Conservation (phyloP, 1,139 yeast genomes). For the Zygoascus meyerae region DNA sequence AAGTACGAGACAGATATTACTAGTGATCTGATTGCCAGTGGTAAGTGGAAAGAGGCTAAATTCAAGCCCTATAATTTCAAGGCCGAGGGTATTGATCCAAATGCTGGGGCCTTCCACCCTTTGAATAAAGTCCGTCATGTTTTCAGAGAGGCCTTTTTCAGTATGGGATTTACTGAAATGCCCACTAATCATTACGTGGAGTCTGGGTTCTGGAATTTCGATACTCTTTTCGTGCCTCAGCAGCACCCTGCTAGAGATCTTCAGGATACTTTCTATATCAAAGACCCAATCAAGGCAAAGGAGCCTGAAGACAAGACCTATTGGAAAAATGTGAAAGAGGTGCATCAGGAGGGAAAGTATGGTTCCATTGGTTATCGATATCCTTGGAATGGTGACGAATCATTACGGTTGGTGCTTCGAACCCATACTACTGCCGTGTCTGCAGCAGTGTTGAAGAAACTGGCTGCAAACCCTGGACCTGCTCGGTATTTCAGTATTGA, state of each 20-base stretch:
- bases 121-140: slow-evolving; percentile 94
- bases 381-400: slow-evolving; percentile 91
- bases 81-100: slow-evolving; percentile 85
- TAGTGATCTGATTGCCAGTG: slow-evolving; percentile 72
- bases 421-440: slow-evolving; percentile 97
- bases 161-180: slow-evolving; percentile 98
- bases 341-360: slow-evolving; percentile 83
- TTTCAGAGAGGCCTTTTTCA: slow-evolving; percentile 93
- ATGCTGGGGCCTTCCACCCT: slow-evolving; percentile 93
- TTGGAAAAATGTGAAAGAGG: slow-evolving; percentile 71
- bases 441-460: slow-evolving; percentile 75
- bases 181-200: slow-evolving; percentile 98
- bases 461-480: slow-evolving; percentile 88
- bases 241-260: slow-evolving; percentile 99
- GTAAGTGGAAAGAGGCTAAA: slow-evolving; percentile 75
- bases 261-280: slow-evolving; percentile 95
- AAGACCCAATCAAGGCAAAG: slow-evolving; percentile 79
- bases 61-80: slow-evolving; percentile 96
- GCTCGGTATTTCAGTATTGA: slow-evolving; percentile 91
- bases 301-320: slow-evolving; percentile 74
- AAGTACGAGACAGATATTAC: slow-evolving; percentile 91
- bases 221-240: slow-evolving; percentile 92
- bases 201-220: slow-evolving; percentile 98
- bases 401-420: slow-evolving; percentile 85
- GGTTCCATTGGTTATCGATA: slow-evolving; percentile 98